A percentile compares a stretch with the other conserved stretches of the same genome.
phyloP scores from a whole-genome alignment of 352 stramenopile species.

The Phytophthora fragariaefolia region DNA sequence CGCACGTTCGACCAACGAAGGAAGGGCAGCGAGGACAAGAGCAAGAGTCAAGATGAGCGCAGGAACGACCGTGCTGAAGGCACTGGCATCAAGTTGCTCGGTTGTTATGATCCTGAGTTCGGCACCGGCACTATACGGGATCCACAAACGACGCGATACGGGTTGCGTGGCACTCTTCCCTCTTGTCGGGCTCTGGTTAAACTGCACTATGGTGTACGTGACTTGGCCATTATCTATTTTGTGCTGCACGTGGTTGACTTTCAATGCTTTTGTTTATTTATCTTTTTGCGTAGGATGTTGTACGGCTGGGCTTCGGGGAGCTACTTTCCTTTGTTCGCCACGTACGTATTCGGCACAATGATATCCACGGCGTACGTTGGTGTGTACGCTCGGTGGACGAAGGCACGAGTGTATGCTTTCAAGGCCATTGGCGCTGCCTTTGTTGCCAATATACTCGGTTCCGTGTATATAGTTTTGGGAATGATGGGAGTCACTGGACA shows the following conservation, averaged over 20 bases:
- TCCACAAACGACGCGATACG: slow-evolving; percentile 39
- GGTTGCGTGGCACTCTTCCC: slow-evolving; percentile 33
- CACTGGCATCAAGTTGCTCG: slow-evolving; percentile 41
- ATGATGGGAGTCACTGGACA: slow-evolving; percentile 26
- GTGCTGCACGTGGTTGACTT: not conserved
- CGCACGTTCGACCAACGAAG: slow-evolving; percentile 1
- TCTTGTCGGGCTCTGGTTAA: slow-evolving; percentile 44
- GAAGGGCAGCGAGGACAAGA: not conserved
- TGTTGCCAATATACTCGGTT: slow-evolving; percentile 21
- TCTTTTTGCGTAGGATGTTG: slow-evolving; percentile 41
- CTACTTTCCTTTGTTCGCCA: slow-evolving; percentile 46
- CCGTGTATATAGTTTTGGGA: slow-evolving; percentile 30
- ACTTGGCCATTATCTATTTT: not conserved
- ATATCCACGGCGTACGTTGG: slow-evolving; percentile 32
- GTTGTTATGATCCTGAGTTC: slow-evolving; percentile 45
- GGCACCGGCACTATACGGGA: slow-evolving; percentile 36
- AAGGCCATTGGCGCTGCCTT: slow-evolving; percentile 19
- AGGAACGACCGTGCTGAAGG: slow-evolving; percentile 34
- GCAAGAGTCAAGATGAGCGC: slow-evolving; percentile 26
- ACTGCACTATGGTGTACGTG: slow-evolving; percentile 40
- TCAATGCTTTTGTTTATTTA: too few relatives aligned
- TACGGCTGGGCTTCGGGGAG: slow-evolving; percentile 34
- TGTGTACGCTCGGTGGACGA: slow-evolving; percentile 32
- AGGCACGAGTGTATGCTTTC: slow-evolving; percentile 15
- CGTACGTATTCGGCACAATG: slow-evolving; percentile 33